Percentiles rank a stretch among this genome's conserved stretches.
Evolutionary conservation across 805 yeast genomes (phyloP).

Genomic region (Spathaspora arborariae): DNA sequence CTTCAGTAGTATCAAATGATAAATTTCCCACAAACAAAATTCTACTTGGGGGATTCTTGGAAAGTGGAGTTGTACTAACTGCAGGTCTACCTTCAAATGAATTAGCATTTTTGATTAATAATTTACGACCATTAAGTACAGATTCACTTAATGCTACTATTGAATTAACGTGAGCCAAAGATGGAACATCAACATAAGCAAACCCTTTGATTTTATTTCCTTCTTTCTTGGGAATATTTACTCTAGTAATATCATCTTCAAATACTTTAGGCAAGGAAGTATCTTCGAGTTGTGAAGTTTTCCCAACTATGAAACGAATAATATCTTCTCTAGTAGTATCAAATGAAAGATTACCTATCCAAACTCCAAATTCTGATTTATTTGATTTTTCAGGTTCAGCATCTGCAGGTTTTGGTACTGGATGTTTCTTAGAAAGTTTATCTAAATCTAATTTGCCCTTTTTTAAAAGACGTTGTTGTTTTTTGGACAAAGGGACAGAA

Average conservation of each 20-base stretch:
- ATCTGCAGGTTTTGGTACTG: conserved; percentile 36
- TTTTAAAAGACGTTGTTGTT: conserved; percentile 82
- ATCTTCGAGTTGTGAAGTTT: conserved; percentile 42
- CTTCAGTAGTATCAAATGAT: conserved; percentile 87
- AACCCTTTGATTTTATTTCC: conserved; percentile 73
- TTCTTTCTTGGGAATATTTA: conserved; percentile 75
- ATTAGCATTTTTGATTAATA: conserved; percentile 76
- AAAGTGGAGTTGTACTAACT: conserved; percentile 38
- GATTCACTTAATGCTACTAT: conserved; percentile 70
- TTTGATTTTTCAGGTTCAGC: conserved; percentile 26
- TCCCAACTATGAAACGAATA: conserved; percentile 56
- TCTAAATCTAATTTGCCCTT: conserved; percentile 71
- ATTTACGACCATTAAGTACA: conserved; percentile 75
- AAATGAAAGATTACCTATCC: conserved; percentile 92
- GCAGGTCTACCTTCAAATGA: conserved; percentile 87
- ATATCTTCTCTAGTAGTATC: conserved; percentile 79
- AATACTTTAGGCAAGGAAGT: conserved; percentile 31
- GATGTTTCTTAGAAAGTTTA: conserved; percentile 42
- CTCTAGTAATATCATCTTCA: conserved; percentile 63
- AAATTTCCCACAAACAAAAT: conserved; percentile 90
- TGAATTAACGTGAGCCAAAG: conserved; percentile 53
- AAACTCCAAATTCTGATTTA: conserved; percentile 67
- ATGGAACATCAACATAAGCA: conserved; percentile 81
- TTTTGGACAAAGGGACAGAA: conserved; percentile 83
- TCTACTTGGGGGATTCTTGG: conserved; percentile 84